A percentile compares a stretch with the other conserved stretches of the same genome.
Conservation (phyloP, 106 monocot genomes). For the Dioscorea alata region DNA sequence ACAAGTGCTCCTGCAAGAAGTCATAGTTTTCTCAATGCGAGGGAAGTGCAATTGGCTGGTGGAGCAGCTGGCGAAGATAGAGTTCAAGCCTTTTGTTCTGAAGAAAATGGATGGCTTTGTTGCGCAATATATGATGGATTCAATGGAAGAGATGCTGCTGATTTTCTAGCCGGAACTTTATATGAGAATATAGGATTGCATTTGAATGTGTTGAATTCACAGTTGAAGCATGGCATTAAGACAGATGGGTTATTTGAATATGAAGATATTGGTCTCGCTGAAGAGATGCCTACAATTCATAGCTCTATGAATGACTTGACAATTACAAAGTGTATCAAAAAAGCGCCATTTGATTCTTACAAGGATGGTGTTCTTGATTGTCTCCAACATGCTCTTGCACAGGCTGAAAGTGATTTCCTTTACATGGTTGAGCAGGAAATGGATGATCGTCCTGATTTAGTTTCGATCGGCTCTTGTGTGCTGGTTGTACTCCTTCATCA, state of each 20-base stretch:
- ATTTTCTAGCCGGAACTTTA: conserved; percentile 20
- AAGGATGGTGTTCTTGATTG: background rate
- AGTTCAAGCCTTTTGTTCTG: conserved; percentile 25
- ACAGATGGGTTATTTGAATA: too few species aligned
- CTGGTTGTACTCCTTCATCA: conserved; percentile 17
- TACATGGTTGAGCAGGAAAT: conserved; percentile 20
- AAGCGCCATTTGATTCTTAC: background rate
- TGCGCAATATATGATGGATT: conserved; percentile 23
- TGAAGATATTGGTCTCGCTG: too few species aligned
- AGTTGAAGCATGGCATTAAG: background rate
- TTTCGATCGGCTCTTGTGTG: conserved; percentile 22
- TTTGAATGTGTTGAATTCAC: conserved; percentile 1
- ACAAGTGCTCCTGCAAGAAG: conserved; percentile 10
- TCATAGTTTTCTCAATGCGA: conserved; percentile 13
- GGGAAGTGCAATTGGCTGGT: conserved; percentile 18
- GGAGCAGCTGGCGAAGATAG: conserved; percentile 23
- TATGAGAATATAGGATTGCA: conserved; percentile 13
- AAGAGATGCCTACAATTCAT: too few species aligned
- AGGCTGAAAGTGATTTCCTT: conserved; percentile 19
- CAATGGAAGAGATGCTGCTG: conserved; percentile 20
- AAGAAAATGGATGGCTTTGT: conserved; percentile 23
- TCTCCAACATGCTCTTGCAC: conserved; percentile 9
- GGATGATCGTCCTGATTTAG: conserved; percentile 17
- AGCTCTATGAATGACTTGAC: too few species aligned
- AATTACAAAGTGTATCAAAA: background rate